Evolutionary conservation across 192 early-diverging fungal species (phyloP), one percentile per base, ranked within the genome.

Genomic region (Coemansia sp.): DNA sequence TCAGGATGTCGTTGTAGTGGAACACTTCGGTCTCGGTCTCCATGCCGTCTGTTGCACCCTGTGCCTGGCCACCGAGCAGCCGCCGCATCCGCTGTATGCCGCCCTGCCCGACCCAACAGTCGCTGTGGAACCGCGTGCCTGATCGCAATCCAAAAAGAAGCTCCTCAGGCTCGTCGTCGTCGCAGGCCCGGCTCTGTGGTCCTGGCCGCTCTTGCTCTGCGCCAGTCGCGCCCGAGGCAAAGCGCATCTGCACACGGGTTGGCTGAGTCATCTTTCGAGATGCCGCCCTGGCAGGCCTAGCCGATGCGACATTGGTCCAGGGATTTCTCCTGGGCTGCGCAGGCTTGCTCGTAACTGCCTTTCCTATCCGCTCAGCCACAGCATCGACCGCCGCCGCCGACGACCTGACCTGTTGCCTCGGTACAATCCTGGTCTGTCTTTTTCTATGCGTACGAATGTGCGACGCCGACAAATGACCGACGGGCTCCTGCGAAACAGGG

Each of bases 91-190:
- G 63, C 8, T 62, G 61, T 30, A 82, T 40, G 1, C 79, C 79
- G 32, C 79, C 79, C 14, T 71, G 70, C 16, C 67, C 68, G 40
- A 82, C 60, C 79, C 79, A 82, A 29, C 66, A 62, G 52, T 42
- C 60, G 62, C 57, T 76, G 10, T 28, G 33, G 56, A 82, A 82
- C 50, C 71, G 71, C 31, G 65, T 55, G 1, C 79, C 79, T 1
- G 79, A 82, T 10, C 31, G 33, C 16, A 81, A 30, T n/a, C 57
- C 48, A 18, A 31, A 38, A 3, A 64, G 32, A 25, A 25, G 52
- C 34, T 30, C 30, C 7, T n/a, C n/a, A n/a, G 7, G n/a, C 31
- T 38, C 18, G n/a, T 36, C 66, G 17, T 31, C 33, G 6, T 4
- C 17, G 30, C 56, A 3, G 34, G 4, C 56, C 4, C 4, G 12